Evolutionary conservation across 495 filamentous ascomycete species (phyloP), one percentile per base, ranked within the genome.

Genomic region (Penicillium alfredii): DNA sequence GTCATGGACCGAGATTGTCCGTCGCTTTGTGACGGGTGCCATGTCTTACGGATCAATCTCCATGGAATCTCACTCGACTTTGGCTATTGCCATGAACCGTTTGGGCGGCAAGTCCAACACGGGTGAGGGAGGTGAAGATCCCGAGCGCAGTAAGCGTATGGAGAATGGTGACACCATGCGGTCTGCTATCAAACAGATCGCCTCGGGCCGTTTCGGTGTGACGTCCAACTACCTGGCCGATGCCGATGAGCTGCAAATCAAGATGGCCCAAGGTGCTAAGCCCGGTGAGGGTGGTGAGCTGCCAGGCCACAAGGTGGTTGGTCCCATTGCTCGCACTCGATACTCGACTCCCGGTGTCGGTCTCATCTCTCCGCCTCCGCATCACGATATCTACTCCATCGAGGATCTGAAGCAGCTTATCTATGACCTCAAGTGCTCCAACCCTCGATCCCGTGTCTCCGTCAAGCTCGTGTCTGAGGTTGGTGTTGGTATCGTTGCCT

Each of bases 31-130:
- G 51, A 99, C 92, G n/a, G 92, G 92, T 51, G 92, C 92, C 45
- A 99, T 99, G 92, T 99, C 92, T 11, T 99, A 99, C 55, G 92
- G 92, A 28, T 99, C 92, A 16, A 99, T 99, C 51, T 97, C 93
- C 19, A 95, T 97, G 88, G 93, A 99, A 58, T 88, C 92, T 30
- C 92, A 99, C 71, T 99, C 92, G 13, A 97, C 92, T 4, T 68
- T 99, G 18, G 92, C 92, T 45, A 81, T 99, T 35, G 92, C 92
- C 28, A 97, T 99, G 93, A 99, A 99, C 63, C 74, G 92, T 33
- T 74, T 99, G 11, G 92, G 92, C 18, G 92, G 92, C 57, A 99
- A 97, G 65, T 99, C 92, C 14, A 99, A 99, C 71, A 99, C 92
- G 22, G 92, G 92, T 53, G 92, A 99, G 69, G 92, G 92, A 74